A percentile compares a stretch with the other conserved stretches of the same genome.
phyloP scores from a whole-genome alignment of 495 filamentous ascomycete species.

The Immersiella caudata region DNA sequence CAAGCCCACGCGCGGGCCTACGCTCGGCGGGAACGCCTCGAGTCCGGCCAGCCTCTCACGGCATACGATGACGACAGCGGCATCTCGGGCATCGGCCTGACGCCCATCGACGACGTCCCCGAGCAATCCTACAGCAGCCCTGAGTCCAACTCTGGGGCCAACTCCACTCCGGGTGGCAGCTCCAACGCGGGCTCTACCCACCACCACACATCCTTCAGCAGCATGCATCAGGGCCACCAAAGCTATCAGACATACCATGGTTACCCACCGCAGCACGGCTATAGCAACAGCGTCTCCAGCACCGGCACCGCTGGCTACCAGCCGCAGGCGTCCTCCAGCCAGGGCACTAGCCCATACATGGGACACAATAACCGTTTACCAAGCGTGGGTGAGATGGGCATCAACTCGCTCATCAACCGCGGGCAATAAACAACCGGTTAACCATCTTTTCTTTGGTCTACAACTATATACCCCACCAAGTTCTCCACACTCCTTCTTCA shows the following conservation, averaged over 20 bases:
- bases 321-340: conserved; percentile 29
- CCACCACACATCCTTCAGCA: conserved; percentile 24
- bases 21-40: conserved; percentile 55
- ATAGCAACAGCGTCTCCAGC: conserved; percentile 47
- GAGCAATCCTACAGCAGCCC: conserved; percentile 53
- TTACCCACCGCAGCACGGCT: conserved; percentile 42
- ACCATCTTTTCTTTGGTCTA: conserved; percentile 15
- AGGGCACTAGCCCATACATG: conserved; percentile 52
- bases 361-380: conserved; percentile 50
- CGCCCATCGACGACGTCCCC: conserved; percentile 51
- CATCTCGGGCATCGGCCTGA: conserved; percentile 52
- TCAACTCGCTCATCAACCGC: conserved; percentile 58
- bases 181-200: conserved; percentile 21
- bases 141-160: conserved; percentile 37
- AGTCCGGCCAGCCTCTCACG: conserved; percentile 42
- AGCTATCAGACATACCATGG: conserved; percentile 21
- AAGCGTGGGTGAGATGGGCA: conserved; percentile 58
- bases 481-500: conserved; percentile 20
- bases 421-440: conserved; percentile 27
- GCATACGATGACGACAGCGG: conserved; percentile 55
- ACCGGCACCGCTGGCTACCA: conserved; percentile 34
- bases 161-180: conserved; percentile 41
- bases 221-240: conserved; percentile 33
- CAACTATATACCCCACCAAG: conserved; percentile 12
- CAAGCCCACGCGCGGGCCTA: conserved; percentile 55